phyloP scores from a whole-genome alignment of 1,284 basidiomycete species.

The Rhodotorula sp. region DNA sequence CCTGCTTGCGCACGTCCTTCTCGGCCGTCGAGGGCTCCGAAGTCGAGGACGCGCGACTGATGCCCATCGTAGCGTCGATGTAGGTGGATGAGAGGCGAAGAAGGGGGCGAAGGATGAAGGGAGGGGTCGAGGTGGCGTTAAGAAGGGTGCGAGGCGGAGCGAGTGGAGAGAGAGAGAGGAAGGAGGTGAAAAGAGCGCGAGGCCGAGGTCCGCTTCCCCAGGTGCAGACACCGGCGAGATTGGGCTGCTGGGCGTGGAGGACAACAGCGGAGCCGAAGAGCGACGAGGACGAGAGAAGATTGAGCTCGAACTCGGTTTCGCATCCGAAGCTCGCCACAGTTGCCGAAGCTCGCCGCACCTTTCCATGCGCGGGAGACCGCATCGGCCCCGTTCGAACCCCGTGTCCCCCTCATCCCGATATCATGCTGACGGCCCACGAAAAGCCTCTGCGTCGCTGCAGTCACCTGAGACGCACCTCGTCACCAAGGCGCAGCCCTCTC shows the following conservation, averaged over 20 bases:
- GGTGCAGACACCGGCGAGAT: slow-evolving; percentile 1
- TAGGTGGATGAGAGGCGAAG: too few relatives aligned
- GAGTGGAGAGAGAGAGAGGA: neutral
- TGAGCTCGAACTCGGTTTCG: neutral
- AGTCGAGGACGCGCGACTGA: neutral
- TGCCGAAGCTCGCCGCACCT: neutral
- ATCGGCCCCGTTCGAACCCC: too few relatives aligned
- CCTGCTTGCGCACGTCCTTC: slow-evolving; percentile 10
- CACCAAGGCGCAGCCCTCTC: too few relatives aligned
- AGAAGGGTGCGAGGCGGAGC: neutral
- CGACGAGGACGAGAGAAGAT: neutral
- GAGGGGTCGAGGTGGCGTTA: neutral
- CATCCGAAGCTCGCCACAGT: neutral
- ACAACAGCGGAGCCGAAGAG: neutral
- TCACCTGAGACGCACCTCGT: too few relatives aligned
- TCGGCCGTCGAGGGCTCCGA: neutral
- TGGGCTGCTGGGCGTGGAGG: neutral
- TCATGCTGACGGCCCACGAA: too few relatives aligned
- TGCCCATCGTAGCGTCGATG: slow-evolving; percentile 1
- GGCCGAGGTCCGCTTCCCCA: neutral
- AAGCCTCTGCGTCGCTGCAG: too few relatives aligned
- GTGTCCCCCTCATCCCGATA: too few relatives aligned
- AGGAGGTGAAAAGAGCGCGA: neutral
- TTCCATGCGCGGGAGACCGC: too few relatives aligned
- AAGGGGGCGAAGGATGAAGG: neutral